Conservation (phyloP, 495 filamentous ascomycete genomes). For the Aspergillus leporis region DNA sequence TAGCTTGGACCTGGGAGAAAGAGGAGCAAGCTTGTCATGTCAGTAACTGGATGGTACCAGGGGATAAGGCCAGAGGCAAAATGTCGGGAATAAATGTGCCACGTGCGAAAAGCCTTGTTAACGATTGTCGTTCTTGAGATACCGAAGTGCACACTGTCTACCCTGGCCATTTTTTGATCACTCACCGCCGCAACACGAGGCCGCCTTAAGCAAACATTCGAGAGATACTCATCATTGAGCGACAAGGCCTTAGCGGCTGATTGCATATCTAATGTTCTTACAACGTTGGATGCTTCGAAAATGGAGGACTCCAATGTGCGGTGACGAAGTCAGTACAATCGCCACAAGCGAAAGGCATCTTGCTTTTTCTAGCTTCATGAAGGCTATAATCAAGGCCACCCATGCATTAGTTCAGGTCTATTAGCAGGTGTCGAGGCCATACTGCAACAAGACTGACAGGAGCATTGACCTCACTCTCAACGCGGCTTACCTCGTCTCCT, state of each 20-base stretch:
- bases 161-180: background rate
- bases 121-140: background rate
- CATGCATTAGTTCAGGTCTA: background rate
- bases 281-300: background rate
- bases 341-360: background rate
- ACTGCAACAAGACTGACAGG: background rate
- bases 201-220: background rate
- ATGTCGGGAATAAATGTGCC: slow-evolving; percentile 9
- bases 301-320: background rate
- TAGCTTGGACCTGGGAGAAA: slow-evolving; percentile 8
- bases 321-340: background rate
- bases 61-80: background rate
- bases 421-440: background rate
- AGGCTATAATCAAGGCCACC: background rate
- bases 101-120: slow-evolving; percentile 2
- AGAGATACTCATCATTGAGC: background rate
- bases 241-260: background rate
- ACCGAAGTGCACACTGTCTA: background rate
- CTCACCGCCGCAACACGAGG: background rate
- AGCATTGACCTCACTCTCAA: background rate
- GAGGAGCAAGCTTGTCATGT: slow-evolving; percentile 4
- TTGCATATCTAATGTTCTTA: background rate
- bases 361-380: background rate
- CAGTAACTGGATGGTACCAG: slow-evolving; percentile 6
- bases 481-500: background rate